phyloP scores from a whole-genome alignment of 495 filamentous ascomycete genomes.

The Hyaloscypha variabilis region DNA sequence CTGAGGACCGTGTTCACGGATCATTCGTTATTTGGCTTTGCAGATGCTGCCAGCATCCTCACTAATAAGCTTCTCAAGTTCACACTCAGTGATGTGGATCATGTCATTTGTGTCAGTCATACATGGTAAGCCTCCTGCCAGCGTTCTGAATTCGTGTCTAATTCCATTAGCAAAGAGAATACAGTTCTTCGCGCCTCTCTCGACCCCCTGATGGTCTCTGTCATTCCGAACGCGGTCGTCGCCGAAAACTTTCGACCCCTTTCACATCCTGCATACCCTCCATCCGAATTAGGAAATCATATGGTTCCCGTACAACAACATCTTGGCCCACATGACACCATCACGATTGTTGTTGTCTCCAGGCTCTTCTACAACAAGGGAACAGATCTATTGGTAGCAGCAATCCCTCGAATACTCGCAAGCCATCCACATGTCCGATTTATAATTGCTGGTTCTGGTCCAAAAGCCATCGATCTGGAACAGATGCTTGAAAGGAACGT shows the following conservation, averaged over 20 bases:
- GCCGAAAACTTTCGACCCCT: conserved; percentile 91
- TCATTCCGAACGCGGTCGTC: conserved; percentile 96
- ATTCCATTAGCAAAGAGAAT: conserved; percentile 81
- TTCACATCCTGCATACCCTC: conserved; percentile 39
- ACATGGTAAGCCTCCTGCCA: conserved; percentile 67
- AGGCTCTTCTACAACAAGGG: conserved; percentile 99
- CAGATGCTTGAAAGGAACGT: conserved; percentile 97
- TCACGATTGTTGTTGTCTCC: conserved; percentile 96
- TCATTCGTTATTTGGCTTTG: conserved; percentile 97
- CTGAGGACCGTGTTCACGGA: conserved; percentile 95
- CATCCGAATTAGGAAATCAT: conserved; percentile 29
- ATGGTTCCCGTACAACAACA: conserved; percentile 38
- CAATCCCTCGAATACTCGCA: conserved; percentile 88
- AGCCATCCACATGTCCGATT: conserved; percentile 92
- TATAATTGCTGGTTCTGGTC: conserved; percentile 93
- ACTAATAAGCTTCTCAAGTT: conserved; percentile 98
- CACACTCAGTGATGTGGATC: conserved; percentile 92
- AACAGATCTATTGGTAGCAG: conserved; percentile 90
- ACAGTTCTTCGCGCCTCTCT: conserved; percentile 93
- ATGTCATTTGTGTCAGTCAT: conserved; percentile 97
- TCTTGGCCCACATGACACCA: conserved; percentile 79
- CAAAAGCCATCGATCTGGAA: conserved; percentile 95
- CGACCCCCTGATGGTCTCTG: conserved; percentile 94
- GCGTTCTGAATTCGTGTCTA: conserved; percentile 9
- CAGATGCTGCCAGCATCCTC: conserved; percentile 92